Evolutionary conservation across 202 grass and related monocot genomes (phyloP).

Genomic region (Zoysia matrella): DNA sequence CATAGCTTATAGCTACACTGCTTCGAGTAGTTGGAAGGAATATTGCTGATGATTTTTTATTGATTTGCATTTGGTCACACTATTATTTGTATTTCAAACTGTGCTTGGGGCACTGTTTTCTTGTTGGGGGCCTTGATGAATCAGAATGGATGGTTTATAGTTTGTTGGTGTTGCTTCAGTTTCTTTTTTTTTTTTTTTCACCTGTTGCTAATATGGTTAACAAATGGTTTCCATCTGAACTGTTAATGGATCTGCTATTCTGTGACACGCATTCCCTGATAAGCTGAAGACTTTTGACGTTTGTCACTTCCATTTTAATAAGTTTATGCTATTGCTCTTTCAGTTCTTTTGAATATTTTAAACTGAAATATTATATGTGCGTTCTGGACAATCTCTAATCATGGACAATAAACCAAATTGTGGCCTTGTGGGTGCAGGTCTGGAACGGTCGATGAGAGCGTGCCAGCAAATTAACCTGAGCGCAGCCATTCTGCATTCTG

Average conservation of each 20-base stretch:
- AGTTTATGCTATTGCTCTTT: background rate
- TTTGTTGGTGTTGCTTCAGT: background rate
- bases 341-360: background rate
- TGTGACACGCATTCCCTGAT: background rate
- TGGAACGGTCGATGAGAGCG: background rate
- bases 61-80: background rate
- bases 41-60: no score
- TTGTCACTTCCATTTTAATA: background rate
- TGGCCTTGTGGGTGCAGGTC: slow-evolving; percentile 36
- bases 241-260: background rate
- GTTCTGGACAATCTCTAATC: slow-evolving; percentile 9
- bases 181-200: background rate
- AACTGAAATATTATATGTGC: background rate
- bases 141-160: background rate
- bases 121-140: background rate
- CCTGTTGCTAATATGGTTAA: background rate
- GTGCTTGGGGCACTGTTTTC: background rate
- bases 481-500: background rate
- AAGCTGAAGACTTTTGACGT: background rate
- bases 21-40: background rate
- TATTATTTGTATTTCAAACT: background rate
- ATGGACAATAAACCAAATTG: background rate
- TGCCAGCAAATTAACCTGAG: slow-evolving; percentile 22
- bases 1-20: background rate
- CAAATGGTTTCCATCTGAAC: background rate